These are phyloP conservation scores for Naganishia vishniacii DNA, from an alignment of 768 basidiomycete genomes.

Conservation along the genomic window DNA sequence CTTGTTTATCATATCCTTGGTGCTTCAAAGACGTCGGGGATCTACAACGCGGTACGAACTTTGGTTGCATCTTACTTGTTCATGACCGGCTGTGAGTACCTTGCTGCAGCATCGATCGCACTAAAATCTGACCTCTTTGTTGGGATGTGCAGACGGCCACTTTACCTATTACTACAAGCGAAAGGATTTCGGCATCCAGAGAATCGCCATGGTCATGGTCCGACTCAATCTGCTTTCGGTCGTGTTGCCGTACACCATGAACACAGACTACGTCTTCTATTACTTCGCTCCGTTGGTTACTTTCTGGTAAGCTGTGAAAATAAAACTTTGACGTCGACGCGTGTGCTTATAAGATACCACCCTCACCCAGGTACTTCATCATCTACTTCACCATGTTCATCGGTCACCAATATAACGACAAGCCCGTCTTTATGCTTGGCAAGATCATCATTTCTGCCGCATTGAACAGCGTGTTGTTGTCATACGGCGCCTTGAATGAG, in stretches of 20 bases:
- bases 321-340: not conserved
- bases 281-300: constrained; percentile 87
- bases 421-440: constrained; percentile 59
- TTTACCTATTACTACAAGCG: constrained; percentile 84
- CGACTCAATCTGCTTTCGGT: constrained; percentile 79
- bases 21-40: constrained; percentile 83
- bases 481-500: constrained; percentile 60
- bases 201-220: constrained; percentile 70
- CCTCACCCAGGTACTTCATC: constrained; percentile 61
- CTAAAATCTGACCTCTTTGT: not conserved
- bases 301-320: constrained; percentile 52
- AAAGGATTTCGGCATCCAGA: constrained; percentile 72
- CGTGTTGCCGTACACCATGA: constrained; percentile 78
- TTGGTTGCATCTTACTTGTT: constrained; percentile 84
- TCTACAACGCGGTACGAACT: constrained; percentile 84
- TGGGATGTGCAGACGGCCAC: constrained; percentile 51
- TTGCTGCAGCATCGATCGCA: not conserved
- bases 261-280: constrained; percentile 83
- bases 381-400: constrained; percentile 72
- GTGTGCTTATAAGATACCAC: not conserved
- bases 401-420: constrained; percentile 69
- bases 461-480: constrained; percentile 63
- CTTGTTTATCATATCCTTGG: constrained; percentile 88
- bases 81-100: constrained; percentile 79
- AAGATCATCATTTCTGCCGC: constrained; percentile 67